phyloP scores from a whole-genome alignment of 768 basidiomycete species.

The Lactifluus rugatus region DNA sequence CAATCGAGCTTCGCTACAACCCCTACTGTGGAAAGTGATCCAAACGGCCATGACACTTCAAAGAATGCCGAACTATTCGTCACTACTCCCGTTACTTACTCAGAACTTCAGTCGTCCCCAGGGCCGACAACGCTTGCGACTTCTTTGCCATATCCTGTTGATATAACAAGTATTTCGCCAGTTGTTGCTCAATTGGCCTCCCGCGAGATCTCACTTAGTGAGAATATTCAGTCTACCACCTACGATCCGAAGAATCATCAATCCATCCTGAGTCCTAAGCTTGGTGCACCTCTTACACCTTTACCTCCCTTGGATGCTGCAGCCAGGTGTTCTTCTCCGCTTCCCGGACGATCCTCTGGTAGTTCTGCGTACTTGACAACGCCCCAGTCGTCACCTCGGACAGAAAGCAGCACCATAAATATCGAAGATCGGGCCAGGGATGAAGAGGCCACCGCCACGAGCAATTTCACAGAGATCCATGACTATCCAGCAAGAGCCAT shows the following conservation, averaged over 20 bases:
- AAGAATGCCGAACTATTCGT: neutral
- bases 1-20: neutral
- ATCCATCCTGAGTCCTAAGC: neutral
- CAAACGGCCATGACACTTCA: neutral
- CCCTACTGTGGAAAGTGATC: neutral
- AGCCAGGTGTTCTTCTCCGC: neutral
- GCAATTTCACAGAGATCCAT: neutral
- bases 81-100: neutral
- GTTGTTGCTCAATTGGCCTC: neutral
- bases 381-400: conserved; percentile 11
- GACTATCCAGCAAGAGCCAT: neutral
- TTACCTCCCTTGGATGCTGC: neutral
- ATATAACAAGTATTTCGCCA: neutral
- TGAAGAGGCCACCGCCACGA: neutral
- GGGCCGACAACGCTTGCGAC: neutral
- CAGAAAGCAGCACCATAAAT: neutral
- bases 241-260: neutral
- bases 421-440: neutral
- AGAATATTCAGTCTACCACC: neutral
- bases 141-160: neutral
- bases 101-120: neutral
- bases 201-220: neutral
- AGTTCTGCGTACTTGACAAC: neutral
- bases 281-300: neutral
- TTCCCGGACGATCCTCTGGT: neutral